Conservation (phyloP, 2,329 filamentous ascomycete genomes). For the Endoconidiophora laricicola region DNA sequence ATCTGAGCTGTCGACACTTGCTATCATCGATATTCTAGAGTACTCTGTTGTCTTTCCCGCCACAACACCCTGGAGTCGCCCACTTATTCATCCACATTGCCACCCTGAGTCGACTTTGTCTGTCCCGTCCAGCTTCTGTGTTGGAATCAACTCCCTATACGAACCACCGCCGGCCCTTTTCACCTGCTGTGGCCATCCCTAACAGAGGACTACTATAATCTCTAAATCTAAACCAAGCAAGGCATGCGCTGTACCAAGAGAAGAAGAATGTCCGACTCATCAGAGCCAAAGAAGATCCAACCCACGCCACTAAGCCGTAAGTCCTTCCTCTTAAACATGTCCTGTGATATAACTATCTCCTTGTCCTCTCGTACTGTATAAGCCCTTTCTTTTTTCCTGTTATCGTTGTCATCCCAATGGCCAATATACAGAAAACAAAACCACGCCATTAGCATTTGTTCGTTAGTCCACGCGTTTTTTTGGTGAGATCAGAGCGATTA, state of each 20-base stretch:
- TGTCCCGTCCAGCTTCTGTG: too few relatives aligned
- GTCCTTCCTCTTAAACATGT: background rate
- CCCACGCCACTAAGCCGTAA: slow-evolving; percentile 7
- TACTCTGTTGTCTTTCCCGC: too few relatives aligned
- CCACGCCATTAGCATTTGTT: too few relatives aligned
- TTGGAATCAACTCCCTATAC: background rate
- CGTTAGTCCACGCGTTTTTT: background rate
- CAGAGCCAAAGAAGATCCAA: slow-evolving; percentile 2
- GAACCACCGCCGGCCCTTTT: background rate
- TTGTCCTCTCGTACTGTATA: too few relatives aligned
- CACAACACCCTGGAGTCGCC: too few relatives aligned
- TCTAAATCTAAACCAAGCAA: background rate
- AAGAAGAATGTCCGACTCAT: slow-evolving; percentile 10
- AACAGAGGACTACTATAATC: background rate
- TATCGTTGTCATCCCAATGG: background rate
- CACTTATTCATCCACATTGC: too few relatives aligned
- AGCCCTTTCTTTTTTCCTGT: background rate
- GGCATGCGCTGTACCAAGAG: slow-evolving; percentile 7
- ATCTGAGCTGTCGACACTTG: too few relatives aligned
- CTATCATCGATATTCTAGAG: too few relatives aligned
- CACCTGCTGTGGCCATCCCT: background rate
- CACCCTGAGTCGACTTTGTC: too few relatives aligned
- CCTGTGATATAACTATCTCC: background rate
- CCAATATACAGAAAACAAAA: too few relatives aligned
- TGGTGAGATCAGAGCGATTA: background rate